Base-by-base conservation (phyloP, 192 early-diverging fungal species). In the Borealophlyctis nickersoniae region DNA sequence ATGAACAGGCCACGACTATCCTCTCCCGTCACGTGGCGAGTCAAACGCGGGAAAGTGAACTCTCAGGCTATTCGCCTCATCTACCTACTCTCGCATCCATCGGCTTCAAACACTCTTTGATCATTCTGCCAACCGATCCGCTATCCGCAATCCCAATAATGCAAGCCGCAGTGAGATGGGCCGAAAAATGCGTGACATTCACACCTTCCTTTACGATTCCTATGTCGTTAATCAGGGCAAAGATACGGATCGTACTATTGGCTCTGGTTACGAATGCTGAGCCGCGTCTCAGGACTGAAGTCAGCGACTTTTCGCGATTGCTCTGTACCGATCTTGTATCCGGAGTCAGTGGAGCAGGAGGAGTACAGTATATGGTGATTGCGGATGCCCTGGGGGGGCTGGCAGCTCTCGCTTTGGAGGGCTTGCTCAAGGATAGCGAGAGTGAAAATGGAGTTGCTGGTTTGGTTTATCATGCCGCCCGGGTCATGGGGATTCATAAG, bases 381-480 rank as follows among this genome's bases (percentile, higher is more conserved):
- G 29, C 50, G 49, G 9, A n/a, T 9, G 61, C 27, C n/a, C 31
- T 62, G 26, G 24, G 49, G 23, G 50, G 49, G 23, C 23, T 62
- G 5, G 14, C 45, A 9, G 45, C 19, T 16, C 24, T 62, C 49
- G 32, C 24, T 22, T 24, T 52, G 48, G 61, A 62, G 11, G n/a
- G 49, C 13, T 19, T 52, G 24, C 23, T 19, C 4, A 7, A 57
- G 29, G 61, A 52, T 56, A 30, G 52, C 5, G 58, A 39, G 11
- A 14, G 11, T 13, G 27, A n/a, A 39, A 14, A 34, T n/a, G 16
- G 50, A 32, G 26, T 56, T 32, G 63, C 63, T 7, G 51, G 52
- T 23, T 27, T 65, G 4, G 63, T 24, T 0, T 55, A 65, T 56
- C 63, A 65, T 7, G 36, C 53, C 4, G 52, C 32, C 24, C 4